Base-by-base conservation (phyloP, 2,329 filamentous ascomycete species). In the Beauveria sp. region DNA sequence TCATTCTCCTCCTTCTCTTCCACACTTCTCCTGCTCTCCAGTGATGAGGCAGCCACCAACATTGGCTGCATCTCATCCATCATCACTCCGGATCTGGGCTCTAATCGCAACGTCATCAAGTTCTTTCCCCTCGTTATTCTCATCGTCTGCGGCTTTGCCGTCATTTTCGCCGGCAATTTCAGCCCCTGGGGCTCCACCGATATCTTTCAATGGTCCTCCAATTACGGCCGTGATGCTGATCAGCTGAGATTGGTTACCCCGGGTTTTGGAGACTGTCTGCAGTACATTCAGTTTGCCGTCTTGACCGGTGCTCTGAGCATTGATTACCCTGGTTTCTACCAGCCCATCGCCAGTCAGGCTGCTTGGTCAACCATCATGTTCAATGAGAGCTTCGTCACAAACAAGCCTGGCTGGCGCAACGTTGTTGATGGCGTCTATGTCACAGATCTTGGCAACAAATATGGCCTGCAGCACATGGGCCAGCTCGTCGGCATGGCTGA, bases 191-290 rank as follows among this genome's bases (percentile, higher is more conserved):
- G 94, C 22, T 90, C 91, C 1, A 85, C 85, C 8, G 90, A 99
- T 71, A 81, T 93, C 22, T 97, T 97, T 72, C 87, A 90, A 66
- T 99, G 93, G 92, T 92, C 91, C n/a, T 96, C 91, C 70, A 99
- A 99, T 71, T 97, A 96, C 71, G 94, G 94, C 41, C 86, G 93
- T 67, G 94, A 99, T 68, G 90, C 91, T 63, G 94, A 99, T 75
- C 79, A 97, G 66, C 80, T 99, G 59, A 87, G 94, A 60, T 80
- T 99, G 53, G 91, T 99, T 40, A 99, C 94, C 0, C 94, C 94
- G 5, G 94, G 94, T 1, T 97, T 99, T 71, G 92, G 91, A 7
- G 94, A 99, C 71, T 99, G 94, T 70, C 80, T 99, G 60, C 92
- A 97, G 74, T 97, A 99, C 72, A 90, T 99, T 20, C 94, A 99